These are phyloP conservation scores for Heritiera littoralis DNA, from an alignment of 345 rosid genomes.

Conservation along the genomic window DNA sequence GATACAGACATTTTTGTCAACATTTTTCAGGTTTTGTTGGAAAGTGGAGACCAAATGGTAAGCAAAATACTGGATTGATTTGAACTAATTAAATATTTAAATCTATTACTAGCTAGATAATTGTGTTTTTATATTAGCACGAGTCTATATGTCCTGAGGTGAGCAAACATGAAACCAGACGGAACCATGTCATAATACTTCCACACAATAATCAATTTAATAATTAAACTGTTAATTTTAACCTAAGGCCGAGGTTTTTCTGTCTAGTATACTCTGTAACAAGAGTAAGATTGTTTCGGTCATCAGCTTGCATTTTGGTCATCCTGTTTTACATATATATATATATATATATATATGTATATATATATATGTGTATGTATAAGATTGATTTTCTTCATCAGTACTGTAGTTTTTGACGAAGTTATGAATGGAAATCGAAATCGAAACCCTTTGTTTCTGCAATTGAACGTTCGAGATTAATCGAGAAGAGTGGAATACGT, in stretches of 20 bases:
- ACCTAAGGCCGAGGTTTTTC: neutral
- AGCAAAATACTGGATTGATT: conserved; percentile 13
- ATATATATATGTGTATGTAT: too few species aligned
- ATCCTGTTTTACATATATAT: too few species aligned
- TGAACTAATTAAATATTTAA: conserved; percentile 3
- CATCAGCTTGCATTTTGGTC: too few species aligned
- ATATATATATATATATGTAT: too few species aligned
- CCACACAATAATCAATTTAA: conserved; percentile 8
- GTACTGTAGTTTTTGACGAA: neutral
- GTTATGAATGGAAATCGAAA: too few species aligned
- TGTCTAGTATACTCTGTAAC: too few species aligned
- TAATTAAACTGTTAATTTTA: neutral
- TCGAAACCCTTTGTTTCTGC: too few species aligned
- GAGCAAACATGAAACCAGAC: conserved; percentile 1
- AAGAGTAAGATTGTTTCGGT: neutral
- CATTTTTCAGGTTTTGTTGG: conserved; percentile 5
- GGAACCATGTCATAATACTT: neutral
- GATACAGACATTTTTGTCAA: neutral
- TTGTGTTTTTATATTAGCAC: neutral
- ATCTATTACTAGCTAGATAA: neutral
- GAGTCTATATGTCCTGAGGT: neutral
- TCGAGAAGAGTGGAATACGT: too few species aligned
- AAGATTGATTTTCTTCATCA: neutral
- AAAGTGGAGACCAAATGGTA: conserved; percentile 4
- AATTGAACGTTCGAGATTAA: too few species aligned